phyloP scores from a whole-genome alignment of 2,329 filamentous ascomycete genomes.

The Aspergillus sclerotialis region DNA sequence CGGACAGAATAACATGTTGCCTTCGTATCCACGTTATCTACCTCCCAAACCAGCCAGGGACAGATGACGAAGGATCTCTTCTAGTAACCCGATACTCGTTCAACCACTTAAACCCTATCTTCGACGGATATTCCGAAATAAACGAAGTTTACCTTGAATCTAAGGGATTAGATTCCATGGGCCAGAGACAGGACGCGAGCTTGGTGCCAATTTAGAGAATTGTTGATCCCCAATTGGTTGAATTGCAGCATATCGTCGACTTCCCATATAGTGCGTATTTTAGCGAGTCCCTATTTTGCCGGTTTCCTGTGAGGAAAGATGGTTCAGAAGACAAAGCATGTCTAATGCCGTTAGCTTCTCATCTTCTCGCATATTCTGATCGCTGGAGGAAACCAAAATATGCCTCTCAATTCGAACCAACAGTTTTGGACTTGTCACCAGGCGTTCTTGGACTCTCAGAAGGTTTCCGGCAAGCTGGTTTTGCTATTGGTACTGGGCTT shows the following conservation, averaged over 20 bases:
- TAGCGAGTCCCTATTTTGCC: not conserved
- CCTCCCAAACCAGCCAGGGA: not conserved
- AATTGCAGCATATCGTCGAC: not conserved
- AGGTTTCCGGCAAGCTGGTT: not conserved
- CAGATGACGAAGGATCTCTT: too few relatives aligned
- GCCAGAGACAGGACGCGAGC: not conserved
- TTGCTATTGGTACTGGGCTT: not conserved
- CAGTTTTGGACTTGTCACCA: not conserved
- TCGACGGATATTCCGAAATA: too few relatives aligned
- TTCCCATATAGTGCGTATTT: not conserved
- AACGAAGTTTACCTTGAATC: conserved; percentile 1
- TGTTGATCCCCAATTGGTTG: not conserved
- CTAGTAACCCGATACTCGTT: too few relatives aligned
- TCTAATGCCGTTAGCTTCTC: not conserved
- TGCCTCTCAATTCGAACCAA: not conserved
- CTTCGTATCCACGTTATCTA: not conserved
- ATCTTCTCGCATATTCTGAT: not conserved
- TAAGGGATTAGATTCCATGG: not conserved
- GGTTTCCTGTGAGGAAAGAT: not conserved
- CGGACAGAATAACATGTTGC: not conserved
- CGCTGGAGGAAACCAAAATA: not conserved
- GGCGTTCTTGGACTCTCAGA: not conserved
- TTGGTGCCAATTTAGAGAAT: not conserved
- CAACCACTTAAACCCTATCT: too few relatives aligned
- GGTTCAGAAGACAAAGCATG: not conserved